phyloP scores from a whole-genome alignment of 2,329 filamentous ascomycete species.

The Fusarium poae region DNA sequence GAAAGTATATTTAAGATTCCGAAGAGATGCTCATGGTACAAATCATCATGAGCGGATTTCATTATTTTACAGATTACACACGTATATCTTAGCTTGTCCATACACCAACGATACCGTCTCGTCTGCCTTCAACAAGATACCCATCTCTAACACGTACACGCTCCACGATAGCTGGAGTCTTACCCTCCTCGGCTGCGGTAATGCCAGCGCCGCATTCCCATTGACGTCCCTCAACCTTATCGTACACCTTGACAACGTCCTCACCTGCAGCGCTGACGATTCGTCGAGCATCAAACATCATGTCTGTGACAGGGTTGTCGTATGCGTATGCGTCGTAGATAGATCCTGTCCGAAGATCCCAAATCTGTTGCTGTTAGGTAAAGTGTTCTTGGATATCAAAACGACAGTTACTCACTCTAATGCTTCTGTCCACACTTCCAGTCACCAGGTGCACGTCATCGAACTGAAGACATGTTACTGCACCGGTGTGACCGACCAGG shows the following conservation, averaged over 20 bases:
- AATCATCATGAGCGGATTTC: conserved; percentile 40
- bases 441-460: conserved; percentile 96
- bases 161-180: conserved; percentile 79
- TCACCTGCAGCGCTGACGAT: conserved; percentile 93
- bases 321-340: conserved; percentile 98
- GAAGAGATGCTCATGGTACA: conserved; percentile 12
- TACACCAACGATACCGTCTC: conserved; percentile 88
- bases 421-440: conserved; percentile 90
- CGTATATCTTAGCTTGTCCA: conserved; percentile 76
- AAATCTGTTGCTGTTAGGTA: conserved; percentile 76
- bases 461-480: conserved; percentile 94
- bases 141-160: conserved; percentile 92
- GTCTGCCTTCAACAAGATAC: conserved; percentile 90
- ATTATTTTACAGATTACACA: conserved; percentile 46
- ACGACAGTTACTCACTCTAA: conserved; percentile 77
- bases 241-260: conserved; percentile 96
- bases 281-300: conserved; percentile 94
- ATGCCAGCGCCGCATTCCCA: conserved; percentile 96
- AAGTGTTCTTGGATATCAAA: neutral
- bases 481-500: conserved; percentile 93
- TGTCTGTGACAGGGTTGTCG: conserved; percentile 89
- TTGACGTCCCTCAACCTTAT: conserved; percentile 94
- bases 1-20: neutral
- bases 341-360: conserved; percentile 95
- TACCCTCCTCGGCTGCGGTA: conserved; percentile 74